Percentiles rank a stretch among this genome's conserved stretches.
phyloP scores from a whole-genome alignment of 1,284 basidiomycete genomes.

The Porphyrellus sp. region DNA sequence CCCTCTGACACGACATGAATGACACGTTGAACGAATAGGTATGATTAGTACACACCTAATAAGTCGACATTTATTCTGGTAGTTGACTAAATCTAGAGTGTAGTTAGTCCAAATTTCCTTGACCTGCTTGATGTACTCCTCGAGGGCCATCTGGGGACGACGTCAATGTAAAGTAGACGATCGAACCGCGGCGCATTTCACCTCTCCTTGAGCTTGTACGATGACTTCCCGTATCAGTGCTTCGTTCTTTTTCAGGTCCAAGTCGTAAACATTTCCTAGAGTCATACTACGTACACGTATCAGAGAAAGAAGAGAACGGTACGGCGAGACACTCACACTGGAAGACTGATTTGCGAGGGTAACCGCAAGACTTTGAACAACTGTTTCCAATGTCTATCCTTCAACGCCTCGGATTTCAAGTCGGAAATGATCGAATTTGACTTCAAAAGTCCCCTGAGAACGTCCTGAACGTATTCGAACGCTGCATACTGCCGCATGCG shows the following conservation, averaged over 20 bases:
- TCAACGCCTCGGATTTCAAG: constrained; percentile 94
- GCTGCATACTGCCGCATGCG: constrained; percentile 99
- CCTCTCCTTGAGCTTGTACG: constrained; percentile 97
- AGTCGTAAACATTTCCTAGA: constrained; percentile 94
- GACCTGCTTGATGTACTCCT: constrained; percentile 93
- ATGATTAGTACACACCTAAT: constrained; percentile 60
- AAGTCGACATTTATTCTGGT: constrained; percentile 97
- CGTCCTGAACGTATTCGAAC: constrained; percentile 96
- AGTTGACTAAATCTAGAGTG: constrained; percentile 94
- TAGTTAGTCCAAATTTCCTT: constrained; percentile 97
- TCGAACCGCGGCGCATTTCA: constrained; percentile 29
- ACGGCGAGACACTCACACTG: constrained; percentile 49
- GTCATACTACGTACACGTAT: constrained; percentile 67
- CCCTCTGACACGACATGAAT: constrained; percentile 52
- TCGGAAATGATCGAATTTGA: constrained; percentile 88
- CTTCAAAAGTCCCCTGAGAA: constrained; percentile 83
- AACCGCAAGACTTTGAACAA: constrained; percentile 88
- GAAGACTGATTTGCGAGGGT: constrained; percentile 62
- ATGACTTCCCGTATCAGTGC: constrained; percentile 90
- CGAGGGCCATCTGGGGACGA: constrained; percentile 74
- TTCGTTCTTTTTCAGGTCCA: constrained; percentile 95
- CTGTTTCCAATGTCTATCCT: constrained; percentile 98
- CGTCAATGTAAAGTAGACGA: constrained; percentile 6
- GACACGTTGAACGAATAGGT: background rate
- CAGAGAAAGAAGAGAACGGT: constrained; percentile 3